Conservation (phyloP, 2,329 filamentous ascomycete species). For the Phoma sp. region DNA sequence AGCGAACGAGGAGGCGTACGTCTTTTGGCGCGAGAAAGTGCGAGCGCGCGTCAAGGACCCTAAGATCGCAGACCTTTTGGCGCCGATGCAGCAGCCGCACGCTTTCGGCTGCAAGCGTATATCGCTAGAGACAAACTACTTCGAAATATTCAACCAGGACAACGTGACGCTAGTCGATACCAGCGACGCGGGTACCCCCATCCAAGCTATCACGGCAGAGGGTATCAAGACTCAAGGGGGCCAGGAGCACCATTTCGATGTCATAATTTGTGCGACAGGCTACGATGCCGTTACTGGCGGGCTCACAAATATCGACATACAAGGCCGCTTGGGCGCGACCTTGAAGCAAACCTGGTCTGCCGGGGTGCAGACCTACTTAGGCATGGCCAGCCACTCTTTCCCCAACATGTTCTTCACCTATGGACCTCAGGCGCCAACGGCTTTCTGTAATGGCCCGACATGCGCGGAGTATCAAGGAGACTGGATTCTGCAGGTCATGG, state of each 20-base stretch:
- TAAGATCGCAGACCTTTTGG: background rate
- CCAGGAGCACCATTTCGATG: background rate
- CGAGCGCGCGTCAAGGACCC: background rate
- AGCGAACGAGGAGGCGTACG: background rate
- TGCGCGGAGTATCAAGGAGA: conserved; percentile 62
- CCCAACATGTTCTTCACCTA: conserved; percentile 1
- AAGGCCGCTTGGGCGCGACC: background rate
- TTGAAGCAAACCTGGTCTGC: background rate
- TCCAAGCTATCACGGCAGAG: background rate
- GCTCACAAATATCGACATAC: background rate
- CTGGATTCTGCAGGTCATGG: conserved; percentile 61
- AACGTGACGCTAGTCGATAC: background rate
- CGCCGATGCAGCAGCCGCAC: background rate
- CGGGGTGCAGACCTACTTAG: background rate
- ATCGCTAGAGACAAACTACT: background rate
- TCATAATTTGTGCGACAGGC: conserved; percentile 1
- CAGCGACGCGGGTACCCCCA: background rate
- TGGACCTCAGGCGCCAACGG: conserved; percentile 54
- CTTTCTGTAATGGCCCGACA: conserved; percentile 63
- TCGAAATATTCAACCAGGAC: background rate
- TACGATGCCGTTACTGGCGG: conserved; percentile 1
- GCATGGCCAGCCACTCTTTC: background rate
- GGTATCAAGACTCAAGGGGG: background rate
- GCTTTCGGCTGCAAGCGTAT: background rate
- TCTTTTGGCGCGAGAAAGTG: background rate